phyloP scores from a whole-genome alignment of 768 basidiomycete species.

The Lentinula sp. region DNA sequence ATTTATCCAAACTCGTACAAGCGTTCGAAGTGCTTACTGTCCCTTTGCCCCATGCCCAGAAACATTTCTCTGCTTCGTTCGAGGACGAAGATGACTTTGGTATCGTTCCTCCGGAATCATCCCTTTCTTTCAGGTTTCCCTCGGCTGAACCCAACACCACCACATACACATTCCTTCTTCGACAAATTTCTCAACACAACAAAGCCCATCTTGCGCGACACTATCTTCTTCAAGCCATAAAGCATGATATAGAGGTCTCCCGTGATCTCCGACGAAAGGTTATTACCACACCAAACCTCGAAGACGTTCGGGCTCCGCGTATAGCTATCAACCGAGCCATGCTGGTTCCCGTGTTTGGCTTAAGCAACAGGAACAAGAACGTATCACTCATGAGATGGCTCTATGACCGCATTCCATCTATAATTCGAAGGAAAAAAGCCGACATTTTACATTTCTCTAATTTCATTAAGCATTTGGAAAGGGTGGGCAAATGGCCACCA shows the following conservation, averaged over 20 bases:
- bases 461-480: constrained; percentile 19
- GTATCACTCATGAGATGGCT: constrained; percentile 59
- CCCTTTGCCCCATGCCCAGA: constrained; percentile 50
- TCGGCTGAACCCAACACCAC: constrained; percentile 57
- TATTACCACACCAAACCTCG: constrained; percentile 19
- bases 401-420: constrained; percentile 33
- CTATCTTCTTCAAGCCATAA: constrained; percentile 52
- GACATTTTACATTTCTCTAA: constrained; percentile 37
- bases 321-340: constrained; percentile 51
- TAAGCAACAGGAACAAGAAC: constrained; percentile 54
- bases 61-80: constrained; percentile 47
- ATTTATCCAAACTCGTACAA: constrained; percentile 63
- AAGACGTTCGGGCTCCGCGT: constrained; percentile 39
- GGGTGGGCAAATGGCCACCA: constrained; percentile 16
- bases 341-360: constrained; percentile 51
- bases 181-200: constrained; percentile 39
- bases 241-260: constrained; percentile 33
- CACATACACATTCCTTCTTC: constrained; percentile 57
- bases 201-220: constrained; percentile 59
- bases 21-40: constrained; percentile 76
- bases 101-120: constrained; percentile 28
- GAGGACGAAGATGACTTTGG: constrained; percentile 61
- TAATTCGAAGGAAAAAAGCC: constrained; percentile 42
- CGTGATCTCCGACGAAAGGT: constrained; percentile 25
- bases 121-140: constrained; percentile 20